Base-by-base conservation (phyloP, 2,329 filamentous ascomycete species). In the Ceratocystis variospora region DNA sequence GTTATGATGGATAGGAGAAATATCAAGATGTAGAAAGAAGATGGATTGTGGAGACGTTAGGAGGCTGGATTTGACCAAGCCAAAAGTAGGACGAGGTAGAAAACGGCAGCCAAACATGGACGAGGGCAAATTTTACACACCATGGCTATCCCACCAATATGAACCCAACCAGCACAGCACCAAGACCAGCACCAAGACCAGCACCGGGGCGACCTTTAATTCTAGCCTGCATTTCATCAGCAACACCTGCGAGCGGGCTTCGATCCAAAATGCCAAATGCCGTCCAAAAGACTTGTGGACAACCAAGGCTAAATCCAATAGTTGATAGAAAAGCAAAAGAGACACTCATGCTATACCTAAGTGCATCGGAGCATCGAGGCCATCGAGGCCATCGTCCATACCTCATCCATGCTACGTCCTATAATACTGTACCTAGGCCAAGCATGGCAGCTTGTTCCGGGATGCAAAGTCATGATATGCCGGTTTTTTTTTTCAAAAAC, bases 1-100 rank as follows among this genome's bases (percentile, higher is more conserved):
- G 17, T 45, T 46, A 31, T 57, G 48, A 64, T 50, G 45, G 5
- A 53, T 41, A 37, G 61, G 25, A 31, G 48, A 46, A 31, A 48
- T 57, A 53, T 37, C 44, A 37, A 59, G 63, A 48, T 53, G 55
- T 22, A 66, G 61, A 61, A 64, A 41, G 46, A 63, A 61, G 62
- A 48, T 53, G 61, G 65, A 67, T 64, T 57, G 65, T 67, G 62
- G 66, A 53, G 66, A 67, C 66, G 61, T 44, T 44, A 62, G 66
- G 62, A 64, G 62, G 62, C 62, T 64, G 62, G 62, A 64, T 48
- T 67, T 61, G 53, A 33, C 44, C 46, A 45, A 64, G 55, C 44
- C 57, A 61, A 67, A 67, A 67, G 66, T 64, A 64, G 66, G 61
- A 57, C 62, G 62, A 63, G 53, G 62, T 63, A 63, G 61, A 46